Evolutionary conservation across 495 filamentous ascomycete genomes (phyloP), one percentile per base, ranked within the genome.

Genomic region (Xylaria grammica): DNA sequence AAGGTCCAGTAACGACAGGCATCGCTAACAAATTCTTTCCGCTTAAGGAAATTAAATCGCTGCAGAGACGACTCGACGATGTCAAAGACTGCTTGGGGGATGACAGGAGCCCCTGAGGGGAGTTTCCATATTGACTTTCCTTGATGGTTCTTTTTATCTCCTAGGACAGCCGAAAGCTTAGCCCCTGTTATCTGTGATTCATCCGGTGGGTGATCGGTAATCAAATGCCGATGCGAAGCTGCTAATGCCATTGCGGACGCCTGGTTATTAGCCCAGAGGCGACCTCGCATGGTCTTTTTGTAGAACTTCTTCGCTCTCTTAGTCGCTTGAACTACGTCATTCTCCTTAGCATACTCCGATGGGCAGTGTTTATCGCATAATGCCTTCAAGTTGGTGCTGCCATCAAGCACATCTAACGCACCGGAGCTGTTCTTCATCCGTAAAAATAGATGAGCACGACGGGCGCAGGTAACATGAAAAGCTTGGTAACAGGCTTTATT

Each of bases 381-480:
- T 6, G 94, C 96, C 73, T 97, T 97, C 27, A 97, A 82, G 22
- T 92, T 86, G 15, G 80, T 81, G 65, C 87, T 90, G n/a, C 92
- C 89, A 68, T 99, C 95, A 61, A 95, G 85, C 19, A 90, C 87
- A n/a, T 89, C 88, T 4, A 90, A 83, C 9, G 84, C 85, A 8
- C 92, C 91, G 64, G 95, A 91, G 50, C 85, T 89, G 51, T 92
- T 91, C 76, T 97, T 98, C 94, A 97, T 98, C 81, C 94, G 96
- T 62, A 99, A 80, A 74, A 91, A 97, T 0, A 99, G 87, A 65
- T 90, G 88, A 40, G 93, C 91, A 65, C 92, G 84, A 42, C 96
- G 87, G 11, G 94, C 95, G 72, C 95, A 99, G 5, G 94, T 97
- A 30, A 98, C 95, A 75, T 99, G 95, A 77, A 98, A 99, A n/a